phyloP scores from a whole-genome alignment of 192 early-diverging fungal species.

The Backusella luteola region DNA sequence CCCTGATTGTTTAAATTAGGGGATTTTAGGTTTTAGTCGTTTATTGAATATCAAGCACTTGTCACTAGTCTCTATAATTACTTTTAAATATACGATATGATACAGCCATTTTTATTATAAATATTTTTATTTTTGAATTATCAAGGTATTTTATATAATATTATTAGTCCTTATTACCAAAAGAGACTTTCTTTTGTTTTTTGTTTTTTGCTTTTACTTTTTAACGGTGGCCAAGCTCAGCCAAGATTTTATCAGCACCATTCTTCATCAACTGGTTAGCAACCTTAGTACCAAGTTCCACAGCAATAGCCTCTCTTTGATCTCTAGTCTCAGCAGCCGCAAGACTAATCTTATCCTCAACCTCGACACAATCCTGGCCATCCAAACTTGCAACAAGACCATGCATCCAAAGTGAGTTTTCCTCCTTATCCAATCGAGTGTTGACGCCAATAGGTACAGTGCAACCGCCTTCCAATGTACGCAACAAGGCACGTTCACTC shows the following conservation, averaged over 20 bases:
- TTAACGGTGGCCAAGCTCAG: slow-evolving; percentile 7
- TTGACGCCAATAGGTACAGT: slow-evolving; percentile 91
- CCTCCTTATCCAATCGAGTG: slow-evolving; percentile 44
- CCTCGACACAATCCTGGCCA: slow-evolving; percentile 61
- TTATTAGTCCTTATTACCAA: background rate
- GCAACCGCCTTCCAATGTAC: slow-evolving; percentile 91
- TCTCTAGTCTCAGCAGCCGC: slow-evolving; percentile 31
- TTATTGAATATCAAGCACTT: background rate
- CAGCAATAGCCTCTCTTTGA: slow-evolving; percentile 32
- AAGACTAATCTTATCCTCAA: slow-evolving; percentile 33
- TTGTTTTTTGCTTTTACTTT: background rate
- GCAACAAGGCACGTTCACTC: slow-evolving; percentile 87
- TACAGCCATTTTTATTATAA: background rate
- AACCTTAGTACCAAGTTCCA: slow-evolving; percentile 40
- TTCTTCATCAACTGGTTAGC: slow-evolving; percentile 37
- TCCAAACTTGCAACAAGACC: slow-evolving; percentile 79
- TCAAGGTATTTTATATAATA: background rate
- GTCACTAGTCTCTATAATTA: no score
- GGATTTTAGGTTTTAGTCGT: background rate
- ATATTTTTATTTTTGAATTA: background rate
- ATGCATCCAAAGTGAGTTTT: slow-evolving; percentile 46
- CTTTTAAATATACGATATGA: background rate
- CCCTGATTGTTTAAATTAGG: no score
- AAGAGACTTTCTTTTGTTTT: background rate
- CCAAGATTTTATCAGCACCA: slow-evolving; percentile 41